phyloP scores from a whole-genome alignment of 1,284 basidiomycete species.

The Dichomitus squalens region DNA sequence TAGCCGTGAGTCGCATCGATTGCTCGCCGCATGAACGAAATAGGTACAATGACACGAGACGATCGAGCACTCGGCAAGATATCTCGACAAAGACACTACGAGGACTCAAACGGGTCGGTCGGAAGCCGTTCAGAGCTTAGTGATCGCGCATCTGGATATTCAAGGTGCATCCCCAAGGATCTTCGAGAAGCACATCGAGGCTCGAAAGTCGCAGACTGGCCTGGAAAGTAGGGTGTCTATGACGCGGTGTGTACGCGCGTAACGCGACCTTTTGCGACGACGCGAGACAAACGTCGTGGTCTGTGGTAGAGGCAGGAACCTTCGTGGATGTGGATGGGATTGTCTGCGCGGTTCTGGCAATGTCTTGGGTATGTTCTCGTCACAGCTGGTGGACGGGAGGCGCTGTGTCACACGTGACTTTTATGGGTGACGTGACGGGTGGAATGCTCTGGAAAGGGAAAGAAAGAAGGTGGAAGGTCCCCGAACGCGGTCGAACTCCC shows the following conservation, averaged over 20 bases:
- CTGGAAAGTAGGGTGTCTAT: no score
- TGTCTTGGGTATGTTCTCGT: constrained; percentile 2
- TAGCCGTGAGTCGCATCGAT: background rate
- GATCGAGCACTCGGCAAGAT: background rate
- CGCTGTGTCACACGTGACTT: constrained; percentile 18
- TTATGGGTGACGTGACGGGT: constrained; percentile 18
- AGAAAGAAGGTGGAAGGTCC: constrained; percentile 24
- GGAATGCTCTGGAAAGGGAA: constrained; percentile 26
- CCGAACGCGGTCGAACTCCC: constrained; percentile 23
- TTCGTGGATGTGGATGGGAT: background rate
- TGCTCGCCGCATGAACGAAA: background rate
- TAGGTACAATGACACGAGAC: background rate
- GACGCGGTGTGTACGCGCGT: no score
- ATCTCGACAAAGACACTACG: no score
- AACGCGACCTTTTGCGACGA: no score
- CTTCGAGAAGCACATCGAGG: no score
- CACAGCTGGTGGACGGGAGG: background rate
- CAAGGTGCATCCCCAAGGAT: no score
- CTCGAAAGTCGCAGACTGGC: no score
- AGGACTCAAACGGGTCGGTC: no score
- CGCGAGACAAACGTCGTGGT: no score
- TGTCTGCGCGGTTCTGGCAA: background rate
- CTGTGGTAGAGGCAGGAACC: background rate
- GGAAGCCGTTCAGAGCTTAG: background rate
- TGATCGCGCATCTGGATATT: no score